A percentile compares a stretch with the other conserved stretches of the same genome.
Conservation (phyloP, 257 asterid species). For the Scutellaria galericulata region DNA sequence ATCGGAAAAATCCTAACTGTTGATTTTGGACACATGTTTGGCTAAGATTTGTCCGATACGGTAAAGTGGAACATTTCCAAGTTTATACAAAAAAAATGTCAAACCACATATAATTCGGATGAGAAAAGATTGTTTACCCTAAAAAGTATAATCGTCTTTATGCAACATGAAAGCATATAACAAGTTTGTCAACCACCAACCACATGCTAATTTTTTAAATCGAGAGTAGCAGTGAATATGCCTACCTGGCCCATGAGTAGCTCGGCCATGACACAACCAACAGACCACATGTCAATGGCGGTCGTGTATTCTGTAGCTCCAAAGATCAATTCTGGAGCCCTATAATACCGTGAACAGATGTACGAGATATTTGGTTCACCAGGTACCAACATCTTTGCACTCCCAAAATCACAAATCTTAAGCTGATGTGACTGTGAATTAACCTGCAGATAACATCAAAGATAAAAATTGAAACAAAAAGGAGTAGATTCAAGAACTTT, state of each 20-base stretch:
- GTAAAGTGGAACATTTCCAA: no score
- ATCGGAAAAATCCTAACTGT: no score
- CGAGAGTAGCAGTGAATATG: not conserved
- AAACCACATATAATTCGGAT: no score
- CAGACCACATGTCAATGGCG: slow-evolving; percentile 97
- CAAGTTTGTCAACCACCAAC: not conserved
- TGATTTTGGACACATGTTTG: no score
- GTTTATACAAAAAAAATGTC: no score
- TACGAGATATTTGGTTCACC: slow-evolving; percentile 95
- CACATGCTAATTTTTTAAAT: not conserved
- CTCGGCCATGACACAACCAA: slow-evolving; percentile 96
- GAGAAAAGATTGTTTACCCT: no score
- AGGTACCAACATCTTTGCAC: slow-evolving; percentile 96
- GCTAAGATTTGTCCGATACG: no score
- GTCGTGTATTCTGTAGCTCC: slow-evolving; percentile 93
- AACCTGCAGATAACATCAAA: slow-evolving; percentile 56
- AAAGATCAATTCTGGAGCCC: slow-evolving; percentile 94
- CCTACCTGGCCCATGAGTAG: slow-evolving; percentile 83
- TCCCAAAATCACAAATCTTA: slow-evolving; percentile 95
- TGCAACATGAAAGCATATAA: not conserved
- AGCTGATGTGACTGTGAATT: slow-evolving; percentile 83
- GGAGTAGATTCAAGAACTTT: no score
- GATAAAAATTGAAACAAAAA: not conserved
- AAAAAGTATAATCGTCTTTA: not conserved
- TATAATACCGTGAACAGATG: slow-evolving; percentile 91